Base-by-base conservation (phyloP, 1,139 yeast species). In the Groenewaldozyma auringiensis region DNA sequence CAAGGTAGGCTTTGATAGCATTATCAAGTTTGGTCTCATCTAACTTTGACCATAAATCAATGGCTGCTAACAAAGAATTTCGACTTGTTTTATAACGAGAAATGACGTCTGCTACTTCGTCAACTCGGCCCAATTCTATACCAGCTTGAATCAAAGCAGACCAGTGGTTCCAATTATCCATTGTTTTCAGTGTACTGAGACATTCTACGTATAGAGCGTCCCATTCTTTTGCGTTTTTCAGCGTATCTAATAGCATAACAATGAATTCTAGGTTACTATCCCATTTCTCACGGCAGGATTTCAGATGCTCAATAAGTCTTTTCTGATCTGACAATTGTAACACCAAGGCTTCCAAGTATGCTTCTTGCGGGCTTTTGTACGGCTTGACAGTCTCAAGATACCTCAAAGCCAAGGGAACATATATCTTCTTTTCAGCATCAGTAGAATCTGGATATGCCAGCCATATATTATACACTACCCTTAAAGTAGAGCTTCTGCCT, bases 371-470 rank as follows among this genome's bases (percentile, higher is more conserved):
- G 21, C 65, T 67, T 33, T 60, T 55, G 36, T 68, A 60, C 1
- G 83, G 80, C 33, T 65, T 62, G 20, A 70, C 56, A 16, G 65
- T 61, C 32, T 76, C 79, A 13, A 80, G 59, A 50, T 81, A 57
- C 51, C 79, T 74, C 45, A 68, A 54, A 0, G 85, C 92, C 40
- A 85, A 66, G 49, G 70, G 68, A 2, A 80, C 78, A 53, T 73
- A 79, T 35, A 83, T 63, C 21, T 62, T 64, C 44, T 63, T 60
- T 48, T 73, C 78, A 43, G 73, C 62, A 2, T 67, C 66, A 4
- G 67, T 17, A 6, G 38, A 31, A 63, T 59, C 41, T 9, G 38
- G 38, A 16, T 41, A 53, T 14, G 64, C 63, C 40, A 54, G 68
- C 37, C 71, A 55, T 53, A 45, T 63, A 54, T 27, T 46, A 32